phyloP scores from a whole-genome alignment of 169 alveolate species.

The Plasmodium gallinaceum region DNA sequence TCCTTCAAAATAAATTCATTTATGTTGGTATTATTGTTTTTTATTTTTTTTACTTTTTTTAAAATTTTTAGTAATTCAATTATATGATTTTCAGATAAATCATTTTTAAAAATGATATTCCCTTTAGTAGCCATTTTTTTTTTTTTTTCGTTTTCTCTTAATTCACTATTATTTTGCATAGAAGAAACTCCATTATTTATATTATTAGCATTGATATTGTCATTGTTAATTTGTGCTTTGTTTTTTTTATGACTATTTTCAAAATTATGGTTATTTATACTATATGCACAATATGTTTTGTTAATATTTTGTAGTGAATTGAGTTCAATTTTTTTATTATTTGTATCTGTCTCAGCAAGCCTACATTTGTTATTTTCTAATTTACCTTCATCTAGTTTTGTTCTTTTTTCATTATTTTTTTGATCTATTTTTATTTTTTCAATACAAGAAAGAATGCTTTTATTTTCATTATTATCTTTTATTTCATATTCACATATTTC shows the following conservation, averaged over 20 bases:
- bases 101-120: slow-evolving; percentile 15
- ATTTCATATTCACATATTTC: too few species aligned
- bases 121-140: neutral
- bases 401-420: too few species aligned
- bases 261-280: neutral
- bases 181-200: too few species aligned
- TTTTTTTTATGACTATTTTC: neutral
- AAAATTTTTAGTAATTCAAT: slow-evolving; percentile 31
- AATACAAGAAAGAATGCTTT: too few species aligned
- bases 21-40: neutral
- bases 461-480: too few species aligned
- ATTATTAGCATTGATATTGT: neutral
- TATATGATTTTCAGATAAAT: slow-evolving; percentile 14
- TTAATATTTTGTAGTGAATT: neutral
- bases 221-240: neutral
- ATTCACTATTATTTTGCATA: too few species aligned
- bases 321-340: too few species aligned
- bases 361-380: too few species aligned
- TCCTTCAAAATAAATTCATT: slow-evolving; percentile 11
- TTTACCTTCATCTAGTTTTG: too few species aligned
- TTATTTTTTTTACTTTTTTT: slow-evolving; percentile 12
- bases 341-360: too few species aligned
- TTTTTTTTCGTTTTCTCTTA: neutral
- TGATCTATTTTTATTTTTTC: too few species aligned
- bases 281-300: neutral